A percentile compares a stretch with the other conserved stretches of the same genome.
Conservation (phyloP, 345 rosid species). For the thale cress (Arabidopsis thaliana) region TAIR10.1 NC_003071.7:16423501-16424000, state of each 20-base stretch:
- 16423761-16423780: neutral
- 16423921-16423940: slow-evolving; percentile 6
- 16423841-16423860: slow-evolving; percentile 20
- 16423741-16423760: neutral
- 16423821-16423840: slow-evolving; percentile 43
- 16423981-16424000: slow-evolving; percentile 7
- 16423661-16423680: slow-evolving; percentile 41
- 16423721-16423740: slow-evolving; percentile 27
- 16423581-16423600: slow-evolving; percentile 5
- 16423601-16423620: slow-evolving; percentile 20
- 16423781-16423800: slow-evolving; percentile 31
- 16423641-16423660: slow-evolving; percentile 36
- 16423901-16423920: slow-evolving; percentile 25
- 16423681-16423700: slow-evolving; percentile 38
- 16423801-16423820: slow-evolving; percentile 29
- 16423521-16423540: neutral
- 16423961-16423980: neutral
- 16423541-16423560: neutral
- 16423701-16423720: slow-evolving; percentile 36
- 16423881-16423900: slow-evolving; percentile 22
- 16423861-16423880: slow-evolving; percentile 33
- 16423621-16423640: slow-evolving; percentile 35
- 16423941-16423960: slow-evolving; percentile 35
- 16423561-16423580: neutral
- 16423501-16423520: neutral